A percentile compares a stretch with the other conserved stretches of the same genome.
Conservation (phyloP, 192 early-diverging fungal genomes). For the Allomyces javanicus region DNA sequence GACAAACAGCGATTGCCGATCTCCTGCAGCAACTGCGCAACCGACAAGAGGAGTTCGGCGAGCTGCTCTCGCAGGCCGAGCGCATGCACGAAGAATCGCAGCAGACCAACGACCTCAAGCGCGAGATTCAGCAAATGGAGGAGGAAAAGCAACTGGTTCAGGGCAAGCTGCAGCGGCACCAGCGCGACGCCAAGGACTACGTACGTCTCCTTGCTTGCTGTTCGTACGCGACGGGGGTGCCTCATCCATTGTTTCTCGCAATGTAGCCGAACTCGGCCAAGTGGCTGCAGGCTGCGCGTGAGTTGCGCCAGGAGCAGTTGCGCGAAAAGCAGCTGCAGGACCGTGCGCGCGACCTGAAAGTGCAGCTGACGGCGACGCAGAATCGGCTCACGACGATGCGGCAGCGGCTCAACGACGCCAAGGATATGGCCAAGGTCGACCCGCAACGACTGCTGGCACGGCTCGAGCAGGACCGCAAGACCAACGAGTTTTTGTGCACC, state of each 20-base stretch:
- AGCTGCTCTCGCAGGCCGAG: not conserved
- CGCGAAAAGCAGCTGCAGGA: slow-evolving; percentile 10
- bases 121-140: slow-evolving; percentile 40
- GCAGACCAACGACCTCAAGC: slow-evolving; percentile 17
- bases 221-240: too few relatives aligned
- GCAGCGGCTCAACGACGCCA: slow-evolving; percentile 24
- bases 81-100: not conserved
- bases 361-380: slow-evolving; percentile 17
- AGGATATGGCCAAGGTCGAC: slow-evolving; percentile 14
- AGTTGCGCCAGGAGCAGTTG: slow-evolving; percentile 27
- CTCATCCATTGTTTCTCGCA: not conserved
- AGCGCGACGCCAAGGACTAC: slow-evolving; percentile 31
- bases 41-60: not conserved
- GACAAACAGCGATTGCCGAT: not conserved
- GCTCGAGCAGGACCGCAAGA: slow-evolving; percentile 34
- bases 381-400: slow-evolving; percentile 13
- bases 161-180: slow-evolving; percentile 24
- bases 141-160: slow-evolving; percentile 42
- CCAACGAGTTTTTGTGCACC: slow-evolving; percentile 32
- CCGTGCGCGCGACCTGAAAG: slow-evolving; percentile 27
- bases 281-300: slow-evolving; percentile 38
- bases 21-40: not conserved
- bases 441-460: slow-evolving; percentile 24
- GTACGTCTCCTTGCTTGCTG: slow-evolving; percentile 10
- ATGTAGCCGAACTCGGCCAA: slow-evolving; percentile 28